A percentile compares a stretch with the other conserved stretches of the same genome.
These are phyloP conservation scores for Pestalotiopsis sp. DNA, from an alignment of 2,329 filamentous ascomycete species.

Conservation along the genomic window DNA sequence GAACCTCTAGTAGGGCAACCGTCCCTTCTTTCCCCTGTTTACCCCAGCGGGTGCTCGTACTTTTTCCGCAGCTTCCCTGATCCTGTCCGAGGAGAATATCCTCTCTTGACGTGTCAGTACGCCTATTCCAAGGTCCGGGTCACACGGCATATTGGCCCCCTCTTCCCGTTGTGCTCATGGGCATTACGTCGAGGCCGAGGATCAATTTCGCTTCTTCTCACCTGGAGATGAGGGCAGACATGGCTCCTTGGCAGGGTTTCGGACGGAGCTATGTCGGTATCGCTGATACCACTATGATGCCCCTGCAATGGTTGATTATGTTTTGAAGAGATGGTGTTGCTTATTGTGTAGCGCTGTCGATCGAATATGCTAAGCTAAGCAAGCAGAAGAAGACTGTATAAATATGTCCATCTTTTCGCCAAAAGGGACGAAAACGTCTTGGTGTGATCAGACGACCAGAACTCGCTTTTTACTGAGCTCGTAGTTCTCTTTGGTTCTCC, in stretches of 20 bases:
- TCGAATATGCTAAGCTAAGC: background rate
- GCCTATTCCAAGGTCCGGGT: background rate
- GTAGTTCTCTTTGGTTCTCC: background rate
- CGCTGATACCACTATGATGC: background rate
- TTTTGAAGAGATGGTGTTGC: background rate
- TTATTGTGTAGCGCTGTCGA: background rate
- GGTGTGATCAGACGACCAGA: background rate
- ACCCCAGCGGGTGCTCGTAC: background rate
- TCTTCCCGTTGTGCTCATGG: background rate
- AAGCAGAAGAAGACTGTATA: background rate
- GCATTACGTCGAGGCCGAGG: background rate
- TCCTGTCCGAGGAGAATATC: background rate
- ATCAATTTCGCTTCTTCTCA: background rate
- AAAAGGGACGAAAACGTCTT: background rate
- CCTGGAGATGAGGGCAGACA: background rate
- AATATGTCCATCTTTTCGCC: background rate
- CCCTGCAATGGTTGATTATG: background rate
- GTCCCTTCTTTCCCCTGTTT: background rate
- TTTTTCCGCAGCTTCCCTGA: background rate
- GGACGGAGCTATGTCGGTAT: conserved; percentile 9
- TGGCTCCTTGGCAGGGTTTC: background rate
- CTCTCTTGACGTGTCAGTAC: background rate
- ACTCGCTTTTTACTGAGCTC: background rate
- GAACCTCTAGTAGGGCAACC: no score
- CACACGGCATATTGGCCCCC: background rate